These are phyloP conservation scores for Persicaria maculosa DNA, from an alignment of 148 eudicot species.

Conservation along the genomic window DNA sequence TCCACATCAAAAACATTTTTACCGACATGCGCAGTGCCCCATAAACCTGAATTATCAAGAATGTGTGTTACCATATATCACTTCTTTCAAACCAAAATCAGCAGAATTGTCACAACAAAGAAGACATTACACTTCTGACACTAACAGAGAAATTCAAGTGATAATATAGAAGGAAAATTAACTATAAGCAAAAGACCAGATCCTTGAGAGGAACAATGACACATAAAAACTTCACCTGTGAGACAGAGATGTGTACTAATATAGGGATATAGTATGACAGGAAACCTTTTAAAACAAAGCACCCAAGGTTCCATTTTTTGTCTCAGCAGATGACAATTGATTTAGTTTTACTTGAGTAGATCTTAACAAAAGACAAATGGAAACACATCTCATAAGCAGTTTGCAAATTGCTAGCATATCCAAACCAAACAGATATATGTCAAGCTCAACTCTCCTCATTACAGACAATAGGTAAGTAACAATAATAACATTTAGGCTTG, in stretches of 20 bases:
- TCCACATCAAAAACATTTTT: conserved; percentile 99
- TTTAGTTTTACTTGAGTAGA: too few species aligned
- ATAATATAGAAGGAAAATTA: neutral
- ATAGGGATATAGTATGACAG: neutral
- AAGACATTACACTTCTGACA: neutral
- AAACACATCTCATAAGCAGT: neutral
- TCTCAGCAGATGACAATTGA: neutral
- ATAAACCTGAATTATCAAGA: conserved; percentile 54
- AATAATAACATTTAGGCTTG: neutral
- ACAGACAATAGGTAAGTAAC: neutral
- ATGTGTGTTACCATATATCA: neutral
- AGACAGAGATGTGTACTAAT: neutral
- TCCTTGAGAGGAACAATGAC: neutral
- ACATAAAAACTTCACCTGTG: neutral
- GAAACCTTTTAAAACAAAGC: neutral
- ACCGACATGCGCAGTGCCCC: conserved; percentile 98
- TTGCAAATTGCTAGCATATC: neutral
- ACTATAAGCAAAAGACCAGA: neutral
- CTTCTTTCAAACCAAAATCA: conserved; percentile 1
- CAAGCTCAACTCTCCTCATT: neutral
- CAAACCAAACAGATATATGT: neutral
- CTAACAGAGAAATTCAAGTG: neutral
- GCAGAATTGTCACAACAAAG: neutral
- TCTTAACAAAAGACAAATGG: too few species aligned
- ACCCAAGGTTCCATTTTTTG: neutral